Evolutionary conservation across 768 basidiomycete species (phyloP), one percentile per base, ranked within the genome.

Genomic region (Artomyces pyxidatus): DNA sequence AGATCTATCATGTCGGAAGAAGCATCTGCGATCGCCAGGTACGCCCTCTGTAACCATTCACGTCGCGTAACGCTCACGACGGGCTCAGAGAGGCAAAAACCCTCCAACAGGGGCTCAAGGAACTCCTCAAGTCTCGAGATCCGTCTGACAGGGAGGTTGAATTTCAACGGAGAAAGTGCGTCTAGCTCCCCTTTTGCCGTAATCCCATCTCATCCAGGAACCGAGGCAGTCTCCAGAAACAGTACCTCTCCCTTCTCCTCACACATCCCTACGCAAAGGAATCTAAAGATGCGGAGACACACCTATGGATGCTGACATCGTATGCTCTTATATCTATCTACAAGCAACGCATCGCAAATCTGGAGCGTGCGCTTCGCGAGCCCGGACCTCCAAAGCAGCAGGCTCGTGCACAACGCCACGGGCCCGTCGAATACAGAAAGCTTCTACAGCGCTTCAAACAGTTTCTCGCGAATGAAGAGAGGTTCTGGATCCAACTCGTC

Each of bases 301-400:
- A 86, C 55, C 75, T 95, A 8, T 95, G 92, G 91, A 88, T 92
- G 80, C 85, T 90, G 61, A 94, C 92, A 0, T 87, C 88, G 30
- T 88, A 95, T 66, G 74, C 78, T 32, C 80, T 91, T 67, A 95
- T 95, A 54, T 70, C 84, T 14, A 72, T 76, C 21, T 94, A 90
- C 73, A 92, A 93, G 64, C 76, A 84, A 53, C 79, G 74, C 41
- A 78, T 94, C 59, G 66, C 79, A 37, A 64, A 71, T 0, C 74
- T 90, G 47, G 88, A 92, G 44, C 54, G 54, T n/a, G 27, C 47
- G 14, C 54, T 57, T 22, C 59, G 55, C 21, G 54, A 57, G 29
- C 47, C 65, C 45, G 63, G 58, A 10, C 59, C 58, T 6, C 67
- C 61, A 44, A 59, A 59, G 27, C 67, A 67, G 50, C 59, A 61